These are phyloP conservation scores for Cutaneotrichosporon daszewskae DNA, from an alignment of 1,284 basidiomycete species.

Conservation along the genomic window DNA sequence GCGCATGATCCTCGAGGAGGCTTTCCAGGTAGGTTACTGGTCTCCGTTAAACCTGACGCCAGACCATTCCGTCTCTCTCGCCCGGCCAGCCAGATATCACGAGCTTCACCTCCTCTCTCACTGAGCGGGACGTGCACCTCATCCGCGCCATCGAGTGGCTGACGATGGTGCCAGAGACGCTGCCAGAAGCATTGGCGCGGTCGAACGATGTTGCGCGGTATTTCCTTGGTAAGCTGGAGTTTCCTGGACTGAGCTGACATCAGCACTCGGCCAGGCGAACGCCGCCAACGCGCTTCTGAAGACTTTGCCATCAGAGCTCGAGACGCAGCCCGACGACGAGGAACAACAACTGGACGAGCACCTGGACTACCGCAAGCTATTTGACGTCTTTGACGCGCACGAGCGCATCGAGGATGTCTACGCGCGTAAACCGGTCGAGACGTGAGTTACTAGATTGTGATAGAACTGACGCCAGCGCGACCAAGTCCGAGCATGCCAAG, in stretches of 20 bases:
- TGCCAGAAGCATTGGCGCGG: constrained; percentile 71
- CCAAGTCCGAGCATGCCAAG: constrained; percentile 32
- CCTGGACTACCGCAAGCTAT: constrained; percentile 26
- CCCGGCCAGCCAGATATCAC: constrained; percentile 54
- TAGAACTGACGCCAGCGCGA: constrained; percentile 44
- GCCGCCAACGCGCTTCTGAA: constrained; percentile 63
- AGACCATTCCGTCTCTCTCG: constrained; percentile 32
- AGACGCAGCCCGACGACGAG: neutral
- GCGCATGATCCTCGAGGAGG: constrained; percentile 65
- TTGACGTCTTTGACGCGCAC: constrained; percentile 33
- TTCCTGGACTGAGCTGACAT: neutral
- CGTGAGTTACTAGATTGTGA: constrained; percentile 28
- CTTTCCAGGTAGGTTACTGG: constrained; percentile 57
- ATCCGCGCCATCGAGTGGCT: constrained; percentile 93
- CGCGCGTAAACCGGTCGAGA: constrained; percentile 24
- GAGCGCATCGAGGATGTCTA: constrained; percentile 35
- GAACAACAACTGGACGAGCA: constrained; percentile 29
- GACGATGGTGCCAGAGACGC: constrained; percentile 67
- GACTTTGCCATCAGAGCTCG: constrained; percentile 55
- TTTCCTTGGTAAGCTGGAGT: constrained; percentile 66
- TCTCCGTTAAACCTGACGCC: neutral
- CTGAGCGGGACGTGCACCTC: constrained; percentile 58
- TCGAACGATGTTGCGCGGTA: constrained; percentile 79
- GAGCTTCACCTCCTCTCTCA: constrained; percentile 41
- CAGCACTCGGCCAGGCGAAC: constrained; percentile 67